phyloP scores from a whole-genome alignment of 2,329 filamentous ascomycete species.

The Mycosphaerella arachidis region DNA sequence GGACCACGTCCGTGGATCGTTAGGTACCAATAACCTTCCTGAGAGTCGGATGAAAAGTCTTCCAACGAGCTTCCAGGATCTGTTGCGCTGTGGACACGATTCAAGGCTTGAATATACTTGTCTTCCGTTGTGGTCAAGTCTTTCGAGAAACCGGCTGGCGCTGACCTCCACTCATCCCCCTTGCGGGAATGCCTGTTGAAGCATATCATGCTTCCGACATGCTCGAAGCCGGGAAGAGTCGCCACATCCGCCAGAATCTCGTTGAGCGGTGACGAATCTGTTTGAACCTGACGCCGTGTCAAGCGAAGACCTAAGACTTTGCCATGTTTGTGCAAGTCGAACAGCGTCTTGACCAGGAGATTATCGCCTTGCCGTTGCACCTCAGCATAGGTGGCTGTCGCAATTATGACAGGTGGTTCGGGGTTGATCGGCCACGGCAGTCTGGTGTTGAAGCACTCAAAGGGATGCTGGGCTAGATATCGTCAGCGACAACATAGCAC shows the following conservation, averaged over 20 bases:
- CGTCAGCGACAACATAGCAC: background rate
- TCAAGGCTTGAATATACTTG: background rate
- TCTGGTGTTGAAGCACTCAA: background rate
- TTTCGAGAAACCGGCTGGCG: background rate
- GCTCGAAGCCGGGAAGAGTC: background rate
- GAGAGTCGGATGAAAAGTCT: background rate
- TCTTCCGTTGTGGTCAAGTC: background rate
- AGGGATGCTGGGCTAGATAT: background rate
- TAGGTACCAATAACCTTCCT: background rate
- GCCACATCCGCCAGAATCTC: background rate
- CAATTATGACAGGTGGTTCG: background rate
- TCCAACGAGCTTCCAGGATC: background rate
- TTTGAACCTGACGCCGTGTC: background rate
- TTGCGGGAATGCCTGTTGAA: background rate
- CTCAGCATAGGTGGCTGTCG: background rate
- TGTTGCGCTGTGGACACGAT: background rate
- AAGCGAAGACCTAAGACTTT: background rate
- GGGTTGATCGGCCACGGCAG: background rate
- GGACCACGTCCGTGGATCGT: background rate
- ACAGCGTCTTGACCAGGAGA: background rate
- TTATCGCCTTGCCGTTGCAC: background rate
- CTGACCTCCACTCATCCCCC: background rate
- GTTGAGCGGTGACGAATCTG: background rate
- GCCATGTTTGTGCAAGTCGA: background rate
- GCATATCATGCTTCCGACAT: too few species aligned